Percentiles rank a stretch among this genome's conserved stretches.
These are phyloP conservation scores for Talaromyces sp. DNA, from an alignment of 2,329 filamentous ascomycete genomes.

Conservation along the genomic window DNA sequence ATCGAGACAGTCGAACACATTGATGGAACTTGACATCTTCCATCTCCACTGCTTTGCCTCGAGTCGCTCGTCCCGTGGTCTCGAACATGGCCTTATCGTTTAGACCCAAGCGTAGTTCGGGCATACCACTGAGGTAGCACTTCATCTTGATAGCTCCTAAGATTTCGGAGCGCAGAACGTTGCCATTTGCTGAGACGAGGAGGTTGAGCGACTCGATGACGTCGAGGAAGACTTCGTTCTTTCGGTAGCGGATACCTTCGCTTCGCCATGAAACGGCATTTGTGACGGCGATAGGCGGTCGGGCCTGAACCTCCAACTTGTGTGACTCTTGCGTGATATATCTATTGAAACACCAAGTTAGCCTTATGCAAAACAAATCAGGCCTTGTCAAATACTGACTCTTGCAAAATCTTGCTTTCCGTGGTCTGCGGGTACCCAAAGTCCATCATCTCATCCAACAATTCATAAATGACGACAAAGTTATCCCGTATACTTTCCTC, in stretches of 20 bases:
- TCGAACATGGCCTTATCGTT: conserved; percentile 99
- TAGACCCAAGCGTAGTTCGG: conserved; percentile 84
- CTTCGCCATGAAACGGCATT: conserved; percentile 98
- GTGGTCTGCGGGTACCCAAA: conserved; percentile 99
- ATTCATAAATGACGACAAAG: conserved; percentile 98
- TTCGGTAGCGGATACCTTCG: conserved; percentile 95
- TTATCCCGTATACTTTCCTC: conserved; percentile 99
- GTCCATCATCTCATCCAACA: conserved; percentile 99
- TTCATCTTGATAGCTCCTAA: conserved; percentile 99
- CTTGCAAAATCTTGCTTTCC: conserved; percentile 96
- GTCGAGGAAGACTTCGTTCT: conserved; percentile 98
- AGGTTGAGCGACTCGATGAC: conserved; percentile 96
- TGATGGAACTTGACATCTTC: conserved; percentile 99
- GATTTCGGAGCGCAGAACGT: conserved; percentile 93
- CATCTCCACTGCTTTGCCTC: conserved; percentile 98
- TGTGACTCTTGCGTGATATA: conserved; percentile 99
- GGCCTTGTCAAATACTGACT: conserved; percentile 48
- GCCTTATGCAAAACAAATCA: background rate
- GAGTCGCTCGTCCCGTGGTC: conserved; percentile 86
- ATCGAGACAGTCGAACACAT: conserved; percentile 89
- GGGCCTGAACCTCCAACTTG: conserved; percentile 93
- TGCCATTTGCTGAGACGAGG: conserved; percentile 88
- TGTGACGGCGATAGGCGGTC: conserved; percentile 94
- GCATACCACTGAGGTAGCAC: conserved; percentile 98
- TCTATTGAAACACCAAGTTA: conserved; percentile 32